Evolutionary conservation across 108 stramenopile species (phyloP).

Genomic region (Pseudonitzschia delicatissima): DNA sequence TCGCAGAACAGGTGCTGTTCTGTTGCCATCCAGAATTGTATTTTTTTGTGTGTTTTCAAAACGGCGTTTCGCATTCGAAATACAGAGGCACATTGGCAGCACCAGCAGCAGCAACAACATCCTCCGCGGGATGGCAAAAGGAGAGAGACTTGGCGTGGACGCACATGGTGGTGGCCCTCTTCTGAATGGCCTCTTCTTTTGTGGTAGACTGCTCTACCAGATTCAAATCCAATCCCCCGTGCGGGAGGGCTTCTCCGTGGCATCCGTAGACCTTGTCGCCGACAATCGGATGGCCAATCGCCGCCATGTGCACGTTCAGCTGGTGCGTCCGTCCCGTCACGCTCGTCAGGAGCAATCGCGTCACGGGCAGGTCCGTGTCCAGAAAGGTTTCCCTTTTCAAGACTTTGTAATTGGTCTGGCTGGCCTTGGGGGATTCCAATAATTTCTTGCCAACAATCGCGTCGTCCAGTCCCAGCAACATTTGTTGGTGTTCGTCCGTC

Average conservation of each 20-base stretch:
- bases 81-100: no score
- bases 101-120: no score
- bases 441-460: slow-evolving; percentile 64
- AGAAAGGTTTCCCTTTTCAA: slow-evolving; percentile 54
- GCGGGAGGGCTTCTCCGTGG: slow-evolving; percentile 65
- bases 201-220: slow-evolving; percentile 23
- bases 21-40: not conserved
- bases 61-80: slow-evolving; percentile 19
- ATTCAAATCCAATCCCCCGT: slow-evolving; percentile 55
- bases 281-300: slow-evolving; percentile 88
- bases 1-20: not conserved
- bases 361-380: slow-evolving; percentile 57
- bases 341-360: slow-evolving; percentile 58
- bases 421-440: slow-evolving; percentile 69
- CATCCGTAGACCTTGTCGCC: slow-evolving; percentile 79
- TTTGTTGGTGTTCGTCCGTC: slow-evolving; percentile 71
- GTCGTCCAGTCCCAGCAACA: slow-evolving; percentile 52
- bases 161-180: slow-evolving; percentile 41
- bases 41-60: not conserved
- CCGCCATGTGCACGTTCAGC: slow-evolving; percentile 82
- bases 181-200: slow-evolving; percentile 48
- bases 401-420: slow-evolving; percentile 70
- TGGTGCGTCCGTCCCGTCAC: slow-evolving; percentile 85
- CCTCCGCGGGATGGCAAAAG: slow-evolving; percentile 46
- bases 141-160: slow-evolving; percentile 72